Conservation (phyloP, 202 grass and related monocot genomes). For the Digitaria exilis region DNA sequence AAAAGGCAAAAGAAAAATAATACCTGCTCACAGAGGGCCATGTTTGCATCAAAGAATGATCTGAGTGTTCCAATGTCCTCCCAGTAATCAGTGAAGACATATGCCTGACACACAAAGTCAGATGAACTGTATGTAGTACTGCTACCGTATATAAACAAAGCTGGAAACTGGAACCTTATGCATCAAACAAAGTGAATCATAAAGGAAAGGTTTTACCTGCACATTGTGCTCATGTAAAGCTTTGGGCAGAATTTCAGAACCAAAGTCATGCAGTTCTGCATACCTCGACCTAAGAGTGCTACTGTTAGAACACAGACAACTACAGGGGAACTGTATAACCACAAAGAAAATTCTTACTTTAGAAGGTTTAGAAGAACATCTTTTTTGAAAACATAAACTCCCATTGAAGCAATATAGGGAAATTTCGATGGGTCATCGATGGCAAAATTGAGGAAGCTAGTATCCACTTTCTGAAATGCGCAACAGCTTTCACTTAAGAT, state of each 20-base stretch:
- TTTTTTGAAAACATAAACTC: conserved; percentile 77
- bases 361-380: conserved; percentile 65
- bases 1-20: neutral
- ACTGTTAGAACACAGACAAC: neutral
- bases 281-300: conserved; percentile 62
- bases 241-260: conserved; percentile 72
- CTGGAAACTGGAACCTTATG: conserved; percentile 50
- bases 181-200: conserved; percentile 53
- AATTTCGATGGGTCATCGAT: conserved; percentile 35
- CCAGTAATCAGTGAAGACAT: conserved; percentile 76
- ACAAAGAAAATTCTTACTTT: conserved; percentile 40
- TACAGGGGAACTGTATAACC: neutral
- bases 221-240: conserved; percentile 64
- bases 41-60: conserved; percentile 84
- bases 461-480: conserved; percentile 50
- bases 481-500: conserved; percentile 4
- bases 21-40: conserved; percentile 77
- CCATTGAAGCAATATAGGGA: conserved; percentile 85
- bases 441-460: conserved; percentile 48
- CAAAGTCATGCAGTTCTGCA: conserved; percentile 69
- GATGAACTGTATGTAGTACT: neutral
- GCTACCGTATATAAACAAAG: conserved; percentile 1
- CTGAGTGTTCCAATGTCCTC: conserved; percentile 87
- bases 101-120: conserved; percentile 51
- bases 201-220: conserved; percentile 38